phyloP scores from a whole-genome alignment of 2,329 filamentous ascomycete species.

The Scedosporium dehoogii region DNA sequence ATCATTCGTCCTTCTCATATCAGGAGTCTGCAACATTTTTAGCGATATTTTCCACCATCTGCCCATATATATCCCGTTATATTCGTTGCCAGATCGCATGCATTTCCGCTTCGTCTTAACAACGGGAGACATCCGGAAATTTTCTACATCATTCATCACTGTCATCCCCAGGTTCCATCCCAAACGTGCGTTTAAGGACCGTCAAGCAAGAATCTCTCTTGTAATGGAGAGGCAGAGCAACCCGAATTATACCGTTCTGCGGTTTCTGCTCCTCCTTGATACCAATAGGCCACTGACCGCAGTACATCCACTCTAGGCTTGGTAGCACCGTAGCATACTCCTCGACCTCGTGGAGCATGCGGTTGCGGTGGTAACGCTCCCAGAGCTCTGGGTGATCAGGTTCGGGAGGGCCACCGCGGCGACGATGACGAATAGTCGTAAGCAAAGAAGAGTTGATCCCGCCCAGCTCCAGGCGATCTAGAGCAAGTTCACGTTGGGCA shows the following conservation, averaged over 20 bases:
- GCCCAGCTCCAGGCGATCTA: neutral
- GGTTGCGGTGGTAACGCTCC: neutral
- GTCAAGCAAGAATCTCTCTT: neutral
- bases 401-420: neutral
- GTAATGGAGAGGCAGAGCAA: neutral
- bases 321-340: neutral
- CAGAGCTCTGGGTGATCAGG: neutral
- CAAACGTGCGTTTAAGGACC: neutral
- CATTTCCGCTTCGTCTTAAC: no score
- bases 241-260: neutral
- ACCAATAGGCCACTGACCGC: neutral
- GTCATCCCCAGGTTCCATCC: neutral
- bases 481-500: neutral
- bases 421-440: neutral
- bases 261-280: neutral
- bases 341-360: neutral
- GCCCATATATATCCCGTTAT: no score
- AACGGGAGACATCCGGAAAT: no score
- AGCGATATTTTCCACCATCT: no score
- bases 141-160: no score
- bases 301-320: neutral
- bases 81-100: no score
- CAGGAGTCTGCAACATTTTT: no score
- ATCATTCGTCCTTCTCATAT: no score
- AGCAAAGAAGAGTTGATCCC: neutral